Evolutionary conservation across 768 basidiomycete genomes (phyloP), one percentile per base, ranked within the genome.

Genomic region (Gyrodon lividus): DNA sequence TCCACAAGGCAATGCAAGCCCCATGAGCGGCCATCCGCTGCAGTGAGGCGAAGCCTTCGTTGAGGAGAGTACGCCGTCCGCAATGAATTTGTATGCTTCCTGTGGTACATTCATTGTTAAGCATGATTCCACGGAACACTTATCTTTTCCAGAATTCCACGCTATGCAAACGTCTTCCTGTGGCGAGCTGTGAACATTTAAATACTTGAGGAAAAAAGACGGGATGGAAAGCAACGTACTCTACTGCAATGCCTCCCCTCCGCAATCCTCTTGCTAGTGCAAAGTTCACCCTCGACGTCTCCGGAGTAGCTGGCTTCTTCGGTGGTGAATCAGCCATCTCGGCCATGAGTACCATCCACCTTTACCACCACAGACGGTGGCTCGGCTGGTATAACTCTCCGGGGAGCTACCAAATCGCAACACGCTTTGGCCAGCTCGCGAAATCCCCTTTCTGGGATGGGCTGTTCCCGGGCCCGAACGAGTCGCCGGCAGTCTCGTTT

Each of bases 381-480:
- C 50, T 72, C 9, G 67, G 70, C 22, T 71, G 68, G 67, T 71
- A 70, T 43, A 71, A 71, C 34, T 57, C 67, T 9, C 70, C 70
- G 0, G 70, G 70, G 19, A 66, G 66, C 45, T 58, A 64, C 28
- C 46, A 51, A 22, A 56, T 71, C 12, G 70, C 70, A 16, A 62
- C 57, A 40, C 55, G 56, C 17, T 66, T 70, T 17, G 65, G 62
- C 8, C 46, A 55, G n/a, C 59, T 70, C 20, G 64, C 68, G 2
- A 53, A 51, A 12, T 60, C 62, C 22, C 55, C 46, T 22, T 31
- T 69, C 44, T 69, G 65, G 65, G 40, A 53, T 39, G 58, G 51
- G 2, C 16, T 67, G 10, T 67, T 62, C 48, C 66, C 67, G 12
- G 57, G 63, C 10, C 48, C 48, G 5, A 46, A 57, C 13, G 54